A percentile compares a stretch with the other conserved stretches of the same genome.
Conservation (phyloP, 768 basidiomycete genomes). For the Mycena filopes region DNA sequence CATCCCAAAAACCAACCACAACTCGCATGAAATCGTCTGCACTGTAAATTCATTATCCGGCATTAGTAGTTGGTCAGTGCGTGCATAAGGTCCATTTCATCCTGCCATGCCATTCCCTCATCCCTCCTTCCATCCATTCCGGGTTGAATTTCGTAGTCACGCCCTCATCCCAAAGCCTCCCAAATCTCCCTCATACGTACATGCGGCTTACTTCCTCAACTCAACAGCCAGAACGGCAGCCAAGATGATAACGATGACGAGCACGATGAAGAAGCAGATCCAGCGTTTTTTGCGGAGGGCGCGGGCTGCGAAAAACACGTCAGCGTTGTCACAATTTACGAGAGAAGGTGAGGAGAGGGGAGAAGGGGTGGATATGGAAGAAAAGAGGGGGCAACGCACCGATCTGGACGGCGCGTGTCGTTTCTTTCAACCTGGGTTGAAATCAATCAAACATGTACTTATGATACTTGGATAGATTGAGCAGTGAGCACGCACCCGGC, state of each 20-base stretch:
- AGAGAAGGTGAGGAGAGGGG: slow-evolving; percentile 47
- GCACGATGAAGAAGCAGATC: slow-evolving; percentile 80
- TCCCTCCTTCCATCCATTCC: too few species aligned
- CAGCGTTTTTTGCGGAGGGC: slow-evolving; percentile 83
- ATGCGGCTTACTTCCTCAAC: slow-evolving; percentile 34
- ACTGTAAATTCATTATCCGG: too few species aligned
- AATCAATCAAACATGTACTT: neutral
- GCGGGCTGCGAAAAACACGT: slow-evolving; percentile 53
- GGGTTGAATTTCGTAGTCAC: too few species aligned
- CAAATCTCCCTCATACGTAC: neutral
- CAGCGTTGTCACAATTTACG: slow-evolving; percentile 57
- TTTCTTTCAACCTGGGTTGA: neutral
- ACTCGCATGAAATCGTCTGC: too few species aligned
- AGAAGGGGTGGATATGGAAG: too few species aligned
- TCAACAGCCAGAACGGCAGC: slow-evolving; percentile 68
- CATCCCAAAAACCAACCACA: too few species aligned
- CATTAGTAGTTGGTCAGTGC: too few species aligned
- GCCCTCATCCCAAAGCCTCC: too few species aligned
- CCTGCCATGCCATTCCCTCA: too few species aligned
- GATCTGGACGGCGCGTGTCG: neutral
- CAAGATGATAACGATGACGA: slow-evolving; percentile 66
- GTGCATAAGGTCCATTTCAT: too few species aligned
- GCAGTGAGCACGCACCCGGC: slow-evolving; percentile 77
- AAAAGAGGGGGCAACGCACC: neutral
- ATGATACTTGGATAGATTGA: neutral